Conservation (phyloP, 495 filamentous ascomycete genomes). For the Xeromyces bisporus region DNA sequence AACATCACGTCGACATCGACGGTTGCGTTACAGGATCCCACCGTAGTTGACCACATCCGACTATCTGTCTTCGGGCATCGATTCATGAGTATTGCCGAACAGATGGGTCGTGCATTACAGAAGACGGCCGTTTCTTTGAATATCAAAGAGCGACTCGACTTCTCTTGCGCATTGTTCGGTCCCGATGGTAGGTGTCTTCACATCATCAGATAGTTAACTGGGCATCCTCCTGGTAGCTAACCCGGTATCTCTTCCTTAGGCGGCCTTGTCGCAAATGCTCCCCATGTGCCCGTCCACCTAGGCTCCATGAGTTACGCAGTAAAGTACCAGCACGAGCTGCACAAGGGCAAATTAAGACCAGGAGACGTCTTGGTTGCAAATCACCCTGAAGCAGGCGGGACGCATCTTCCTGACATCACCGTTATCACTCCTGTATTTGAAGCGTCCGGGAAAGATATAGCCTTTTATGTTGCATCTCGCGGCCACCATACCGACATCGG, state of each 20-base stretch:
- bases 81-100: slow-evolving; percentile 98
- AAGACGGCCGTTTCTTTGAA: slow-evolving; percentile 97
- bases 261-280: slow-evolving; percentile 85
- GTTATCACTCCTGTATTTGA: slow-evolving; percentile 78
- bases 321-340: slow-evolving; percentile 79
- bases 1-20: slow-evolving; percentile 39
- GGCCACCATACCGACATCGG: slow-evolving; percentile 87
- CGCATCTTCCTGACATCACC: slow-evolving; percentile 82
- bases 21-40: slow-evolving; percentile 53
- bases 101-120: slow-evolving; percentile 90
- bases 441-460: slow-evolving; percentile 49
- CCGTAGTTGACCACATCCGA: slow-evolving; percentile 61
- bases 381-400: slow-evolving; percentile 86
- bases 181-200: slow-evolving; percentile 39
- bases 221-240: neutral
- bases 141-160: slow-evolving; percentile 93
- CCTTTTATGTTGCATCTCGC: slow-evolving; percentile 92
- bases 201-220: too few species aligned
- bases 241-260: neutral
- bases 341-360: slow-evolving; percentile 67
- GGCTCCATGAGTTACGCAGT: slow-evolving; percentile 93
- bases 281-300: slow-evolving; percentile 86
- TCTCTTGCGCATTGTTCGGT: slow-evolving; percentile 91
- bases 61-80: slow-evolving; percentile 90
- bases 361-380: slow-evolving; percentile 94